Evolutionary conservation across 2,329 filamentous ascomycete species (phyloP).

Genomic region (Sarocladium brachiariae): DNA sequence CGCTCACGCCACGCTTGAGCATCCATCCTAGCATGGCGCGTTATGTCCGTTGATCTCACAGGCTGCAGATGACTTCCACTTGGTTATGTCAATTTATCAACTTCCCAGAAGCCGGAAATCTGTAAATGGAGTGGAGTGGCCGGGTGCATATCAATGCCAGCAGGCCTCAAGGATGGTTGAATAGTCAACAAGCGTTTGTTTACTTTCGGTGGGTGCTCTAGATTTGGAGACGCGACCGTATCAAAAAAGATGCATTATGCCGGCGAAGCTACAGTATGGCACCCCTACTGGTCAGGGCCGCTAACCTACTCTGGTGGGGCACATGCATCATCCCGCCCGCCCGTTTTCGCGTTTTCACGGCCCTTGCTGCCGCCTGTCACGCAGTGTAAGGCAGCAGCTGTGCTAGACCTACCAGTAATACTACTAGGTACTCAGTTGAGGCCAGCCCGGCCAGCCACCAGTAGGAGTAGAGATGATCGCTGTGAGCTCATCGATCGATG

Average conservation of each 20-base stretch:
- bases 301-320: constrained; percentile 7
- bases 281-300: not conserved
- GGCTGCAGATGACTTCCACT: too few relatives aligned
- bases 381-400: not conserved
- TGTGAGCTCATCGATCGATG: constrained; percentile 5
- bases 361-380: not conserved
- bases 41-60: not conserved
- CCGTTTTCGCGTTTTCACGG: not conserved
- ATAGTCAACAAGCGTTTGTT: constrained; percentile 6
- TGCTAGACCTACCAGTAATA: too few relatives aligned
- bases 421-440: too few relatives aligned
- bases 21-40: constrained; percentile 53
- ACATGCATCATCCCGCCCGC: not conserved
- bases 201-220: constrained; percentile 8
- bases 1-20: constrained; percentile 37
- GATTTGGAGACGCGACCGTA: not conserved
- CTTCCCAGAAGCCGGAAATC: too few relatives aligned
- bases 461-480: too few relatives aligned
- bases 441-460: too few relatives aligned
- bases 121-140: not conserved
- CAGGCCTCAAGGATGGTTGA: not conserved
- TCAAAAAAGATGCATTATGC: not conserved
- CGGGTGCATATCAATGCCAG: not conserved
- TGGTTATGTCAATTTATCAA: too few relatives aligned
- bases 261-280: too few relatives aligned